These are phyloP conservation scores for Scutellaria baicalensis DNA, from an alignment of 257 asterid species.

Conservation along the genomic window DNA sequence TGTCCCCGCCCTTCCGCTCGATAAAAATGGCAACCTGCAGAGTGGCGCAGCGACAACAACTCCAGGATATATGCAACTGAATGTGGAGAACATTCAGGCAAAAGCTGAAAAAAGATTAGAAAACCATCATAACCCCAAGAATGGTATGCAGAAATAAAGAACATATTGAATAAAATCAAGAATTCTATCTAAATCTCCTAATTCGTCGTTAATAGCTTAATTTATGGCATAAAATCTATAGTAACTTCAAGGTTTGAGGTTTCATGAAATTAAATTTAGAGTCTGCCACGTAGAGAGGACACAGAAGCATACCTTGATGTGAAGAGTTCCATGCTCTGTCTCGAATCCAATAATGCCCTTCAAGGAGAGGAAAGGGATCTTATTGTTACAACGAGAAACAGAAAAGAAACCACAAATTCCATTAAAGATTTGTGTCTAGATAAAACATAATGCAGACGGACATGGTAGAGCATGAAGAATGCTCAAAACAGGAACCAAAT, in stretches of 20 bases:
- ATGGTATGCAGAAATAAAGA: neutral
- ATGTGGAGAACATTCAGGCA: slow-evolving; percentile 87
- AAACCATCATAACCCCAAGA: neutral
- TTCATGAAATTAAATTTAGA: neutral
- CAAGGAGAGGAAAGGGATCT: slow-evolving; percentile 12
- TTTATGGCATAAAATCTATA: neutral
- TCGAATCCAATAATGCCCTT: slow-evolving; percentile 85
- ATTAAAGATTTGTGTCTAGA: neutral
- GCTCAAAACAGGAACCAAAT: neutral
- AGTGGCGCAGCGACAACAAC: slow-evolving; percentile 56
- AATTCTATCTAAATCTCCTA: neutral
- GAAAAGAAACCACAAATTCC: neutral
- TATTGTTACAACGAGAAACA: neutral
- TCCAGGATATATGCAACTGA: slow-evolving; percentile 69
- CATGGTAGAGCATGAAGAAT: neutral
- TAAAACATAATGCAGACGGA: neutral
- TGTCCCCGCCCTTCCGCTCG: slow-evolving; percentile 85
- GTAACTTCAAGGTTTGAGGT: neutral
- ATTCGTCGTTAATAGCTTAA: neutral
- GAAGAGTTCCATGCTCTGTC: slow-evolving; percentile 80
- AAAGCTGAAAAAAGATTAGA: slow-evolving; percentile 47
- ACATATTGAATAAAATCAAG: neutral
- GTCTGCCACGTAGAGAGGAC: slow-evolving; percentile 3
- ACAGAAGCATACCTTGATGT: slow-evolving; percentile 58
- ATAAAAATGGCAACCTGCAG: slow-evolving; percentile 84